Evolutionary conservation across 441 rosid genomes (phyloP).

Genomic region (Gossypium schwendimanii): DNA sequence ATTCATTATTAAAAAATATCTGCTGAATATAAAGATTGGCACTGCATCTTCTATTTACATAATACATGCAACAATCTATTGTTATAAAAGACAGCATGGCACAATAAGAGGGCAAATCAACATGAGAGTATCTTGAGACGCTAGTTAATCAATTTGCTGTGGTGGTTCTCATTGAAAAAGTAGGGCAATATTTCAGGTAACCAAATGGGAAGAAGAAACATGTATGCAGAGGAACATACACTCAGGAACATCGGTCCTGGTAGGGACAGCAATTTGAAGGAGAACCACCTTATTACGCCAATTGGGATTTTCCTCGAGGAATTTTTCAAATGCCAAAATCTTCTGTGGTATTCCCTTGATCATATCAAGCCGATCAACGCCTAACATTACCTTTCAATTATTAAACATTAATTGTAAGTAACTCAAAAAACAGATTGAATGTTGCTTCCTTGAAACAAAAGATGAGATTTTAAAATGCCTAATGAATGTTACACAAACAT

Average conservation of each 20-base stretch:
- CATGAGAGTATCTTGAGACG: background rate
- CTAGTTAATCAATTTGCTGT: background rate
- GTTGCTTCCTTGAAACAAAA: background rate
- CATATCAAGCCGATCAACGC: constrained; percentile 82
- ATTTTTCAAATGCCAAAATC: constrained; percentile 74
- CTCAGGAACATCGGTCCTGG: constrained; percentile 76
- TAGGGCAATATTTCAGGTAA: background rate
- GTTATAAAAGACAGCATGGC: background rate
- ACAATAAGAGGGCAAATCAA: background rate
- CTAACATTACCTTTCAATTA: constrained; percentile 58
- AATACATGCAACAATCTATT: background rate
- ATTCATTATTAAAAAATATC: background rate
- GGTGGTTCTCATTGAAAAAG: background rate
- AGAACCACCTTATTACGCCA: constrained; percentile 79
- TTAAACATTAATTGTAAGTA: constrained; percentile 8
- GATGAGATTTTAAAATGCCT: background rate
- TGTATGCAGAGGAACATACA: constrained; percentile 31
- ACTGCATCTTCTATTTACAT: background rate
- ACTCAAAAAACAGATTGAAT: background rate
- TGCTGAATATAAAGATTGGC: background rate
- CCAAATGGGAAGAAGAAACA: background rate
- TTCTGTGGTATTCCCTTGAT: constrained; percentile 82
- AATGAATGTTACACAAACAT: too few relatives aligned
- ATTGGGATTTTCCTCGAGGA: constrained; percentile 64
- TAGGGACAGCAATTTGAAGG: constrained; percentile 80